Evolutionary conservation across 108 stramenopile species (phyloP).

Genomic region (Nitzschia inconspicua): DNA sequence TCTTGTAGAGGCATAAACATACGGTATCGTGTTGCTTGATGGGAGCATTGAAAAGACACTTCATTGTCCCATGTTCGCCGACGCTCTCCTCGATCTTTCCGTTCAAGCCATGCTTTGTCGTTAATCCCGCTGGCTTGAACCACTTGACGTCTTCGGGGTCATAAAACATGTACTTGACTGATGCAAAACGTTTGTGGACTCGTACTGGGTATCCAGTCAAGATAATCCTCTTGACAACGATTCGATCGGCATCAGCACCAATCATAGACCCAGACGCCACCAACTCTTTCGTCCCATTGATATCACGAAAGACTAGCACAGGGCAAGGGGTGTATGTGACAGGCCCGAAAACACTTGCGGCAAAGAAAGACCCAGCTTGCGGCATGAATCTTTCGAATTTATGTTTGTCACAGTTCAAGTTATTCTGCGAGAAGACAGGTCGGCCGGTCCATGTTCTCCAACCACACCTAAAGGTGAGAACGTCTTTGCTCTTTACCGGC

Average conservation of each 20-base stretch:
- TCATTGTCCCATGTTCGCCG: slow-evolving; percentile 99
- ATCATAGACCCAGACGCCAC: slow-evolving; percentile 92
- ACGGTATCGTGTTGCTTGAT: slow-evolving; percentile 99
- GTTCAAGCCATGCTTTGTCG: slow-evolving; percentile 94
- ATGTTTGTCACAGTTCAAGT: slow-evolving; percentile 97
- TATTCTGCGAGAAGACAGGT: slow-evolving; percentile 94
- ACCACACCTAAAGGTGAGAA: slow-evolving; percentile 89
- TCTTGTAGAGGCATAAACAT: slow-evolving; percentile 95
- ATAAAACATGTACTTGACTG: slow-evolving; percentile 99
- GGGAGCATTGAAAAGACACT: slow-evolving; percentile 94
- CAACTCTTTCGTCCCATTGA: slow-evolving; percentile 53
- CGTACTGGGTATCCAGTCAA: slow-evolving; percentile 97
- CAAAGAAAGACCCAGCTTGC: slow-evolving; percentile 81
- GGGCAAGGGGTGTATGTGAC: slow-evolving; percentile 92
- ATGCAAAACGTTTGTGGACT: slow-evolving; percentile 94
- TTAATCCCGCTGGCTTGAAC: slow-evolving; percentile 97
- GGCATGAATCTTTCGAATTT: slow-evolving; percentile 97
- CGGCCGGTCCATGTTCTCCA: slow-evolving; percentile 90
- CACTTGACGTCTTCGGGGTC: slow-evolving; percentile 97
- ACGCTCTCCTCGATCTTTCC: slow-evolving; percentile 95
- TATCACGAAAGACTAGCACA: slow-evolving; percentile 76
- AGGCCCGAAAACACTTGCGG: slow-evolving; percentile 91
- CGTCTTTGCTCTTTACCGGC: slow-evolving; percentile 91
- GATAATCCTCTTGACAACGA: slow-evolving; percentile 94
- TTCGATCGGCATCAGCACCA: slow-evolving; percentile 95